Conservation (phyloP, 257 asterid genomes). For the Solanum ossicruentum region DNA sequence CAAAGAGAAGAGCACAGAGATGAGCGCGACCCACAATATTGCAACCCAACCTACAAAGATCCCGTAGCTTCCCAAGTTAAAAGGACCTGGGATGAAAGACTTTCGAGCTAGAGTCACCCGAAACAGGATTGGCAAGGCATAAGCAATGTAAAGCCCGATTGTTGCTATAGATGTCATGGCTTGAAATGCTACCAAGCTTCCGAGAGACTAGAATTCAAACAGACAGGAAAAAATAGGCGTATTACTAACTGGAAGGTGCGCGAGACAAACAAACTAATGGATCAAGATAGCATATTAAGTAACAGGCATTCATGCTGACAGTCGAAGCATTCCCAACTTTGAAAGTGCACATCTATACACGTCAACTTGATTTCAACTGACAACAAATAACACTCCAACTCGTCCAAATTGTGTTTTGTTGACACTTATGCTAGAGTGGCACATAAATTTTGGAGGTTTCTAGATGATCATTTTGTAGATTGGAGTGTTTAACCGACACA, state of each 20-base stretch:
- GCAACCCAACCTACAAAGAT: conserved; percentile 66
- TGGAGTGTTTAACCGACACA: neutral
- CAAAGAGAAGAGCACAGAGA: conserved; percentile 83
- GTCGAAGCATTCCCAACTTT: too few species aligned
- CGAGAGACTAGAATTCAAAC: conserved; percentile 57
- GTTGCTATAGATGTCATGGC: conserved; percentile 98
- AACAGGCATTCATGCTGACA: neutral
- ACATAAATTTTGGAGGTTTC: too few species aligned
- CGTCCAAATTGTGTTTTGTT: neutral
- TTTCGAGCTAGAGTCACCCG: conserved; percentile 82
- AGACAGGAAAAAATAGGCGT: too few species aligned
- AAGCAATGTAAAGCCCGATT: conserved; percentile 89
- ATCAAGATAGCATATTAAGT: neutral
- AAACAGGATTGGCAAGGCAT: conserved; percentile 82
- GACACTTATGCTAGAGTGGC: neutral
- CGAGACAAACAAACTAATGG: neutral
- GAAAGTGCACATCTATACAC: neutral
- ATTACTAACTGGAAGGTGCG: neutral
- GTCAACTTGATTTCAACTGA: neutral
- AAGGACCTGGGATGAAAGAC: conserved; percentile 70
- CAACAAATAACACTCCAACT: neutral
- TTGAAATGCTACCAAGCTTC: conserved; percentile 91
- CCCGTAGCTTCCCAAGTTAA: conserved; percentile 71
- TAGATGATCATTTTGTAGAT: too few species aligned
- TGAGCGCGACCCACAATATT: conserved; percentile 73